These are phyloP conservation scores for Asparagopsis taxiformis DNA, from an alignment of 31 red algal genomes.

Conservation along the genomic window DNA sequence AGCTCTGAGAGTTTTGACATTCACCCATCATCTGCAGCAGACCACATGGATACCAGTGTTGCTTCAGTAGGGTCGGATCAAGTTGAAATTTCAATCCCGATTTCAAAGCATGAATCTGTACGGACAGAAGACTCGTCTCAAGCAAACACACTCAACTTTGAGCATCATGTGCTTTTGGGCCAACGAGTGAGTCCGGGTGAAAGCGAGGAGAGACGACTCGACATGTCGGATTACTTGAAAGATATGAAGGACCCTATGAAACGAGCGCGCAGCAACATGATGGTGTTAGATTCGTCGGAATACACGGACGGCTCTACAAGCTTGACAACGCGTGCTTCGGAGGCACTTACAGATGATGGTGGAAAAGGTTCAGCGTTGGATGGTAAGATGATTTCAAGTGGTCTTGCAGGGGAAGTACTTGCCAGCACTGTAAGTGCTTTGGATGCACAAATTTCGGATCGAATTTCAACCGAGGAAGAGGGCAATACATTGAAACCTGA, in stretches of 20 bases:
- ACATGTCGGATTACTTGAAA: background rate
- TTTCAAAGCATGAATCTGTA: background rate
- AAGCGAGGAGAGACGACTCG: background rate
- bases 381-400: no score
- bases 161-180: background rate
- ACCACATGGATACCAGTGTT: conserved; percentile 1
- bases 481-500: no score
- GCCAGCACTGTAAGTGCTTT: no score
- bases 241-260: conserved; percentile 1
- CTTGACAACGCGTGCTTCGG: no score
- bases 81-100: background rate
- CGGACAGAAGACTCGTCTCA: conserved; percentile 2
- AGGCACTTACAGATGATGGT: no score
- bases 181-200: background rate
- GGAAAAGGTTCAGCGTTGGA: no score
- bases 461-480: no score
- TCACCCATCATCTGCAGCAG: background rate
- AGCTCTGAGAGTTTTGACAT: background rate
- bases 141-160: background rate
- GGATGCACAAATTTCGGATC: no score
- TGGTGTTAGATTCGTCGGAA: no score
- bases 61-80: background rate
- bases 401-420: no score
- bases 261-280: background rate
- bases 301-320: no score